phyloP scores from a whole-genome alignment of 2,329 filamentous ascomycete genomes.

The Ophiostoma sp. region DNA sequence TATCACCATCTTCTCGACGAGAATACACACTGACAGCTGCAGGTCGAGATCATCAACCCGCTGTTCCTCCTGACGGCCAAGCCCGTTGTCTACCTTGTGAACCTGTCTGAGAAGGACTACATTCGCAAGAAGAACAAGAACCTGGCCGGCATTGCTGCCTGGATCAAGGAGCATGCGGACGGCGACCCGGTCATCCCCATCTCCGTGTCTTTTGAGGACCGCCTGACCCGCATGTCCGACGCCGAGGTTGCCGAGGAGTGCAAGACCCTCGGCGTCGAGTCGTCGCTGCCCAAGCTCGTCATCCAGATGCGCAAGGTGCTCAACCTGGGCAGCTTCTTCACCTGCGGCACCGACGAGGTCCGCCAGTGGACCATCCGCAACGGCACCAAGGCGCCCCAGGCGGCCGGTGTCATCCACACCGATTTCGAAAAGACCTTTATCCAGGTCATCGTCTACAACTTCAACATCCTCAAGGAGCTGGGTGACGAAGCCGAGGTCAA shows the following conservation, averaged over 20 bases:
- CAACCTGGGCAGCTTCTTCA: slow-evolving; percentile 94
- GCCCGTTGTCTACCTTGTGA: slow-evolving; percentile 94
- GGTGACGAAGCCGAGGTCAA: slow-evolving; percentile 82
- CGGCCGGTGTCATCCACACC: slow-evolving; percentile 94
- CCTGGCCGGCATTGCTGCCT: slow-evolving; percentile 84
- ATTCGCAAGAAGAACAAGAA: slow-evolving; percentile 99
- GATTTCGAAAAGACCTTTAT: slow-evolving; percentile 99
- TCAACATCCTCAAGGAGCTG: slow-evolving; percentile 68
- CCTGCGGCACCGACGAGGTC: slow-evolving; percentile 89
- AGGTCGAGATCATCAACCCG: slow-evolving; percentile 98
- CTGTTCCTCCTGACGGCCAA: slow-evolving; percentile 93
- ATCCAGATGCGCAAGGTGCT: slow-evolving; percentile 87
- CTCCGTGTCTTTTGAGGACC: slow-evolving; percentile 89
- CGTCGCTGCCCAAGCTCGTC: slow-evolving; percentile 85
- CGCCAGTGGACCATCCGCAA: slow-evolving; percentile 97
- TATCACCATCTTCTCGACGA: not conserved
- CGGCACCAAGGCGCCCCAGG: slow-evolving; percentile 94
- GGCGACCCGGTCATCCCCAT: slow-evolving; percentile 91
- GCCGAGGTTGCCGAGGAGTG: slow-evolving; percentile 81
- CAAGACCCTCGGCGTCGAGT: slow-evolving; percentile 82
- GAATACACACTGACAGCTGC: slow-evolving; percentile 14
- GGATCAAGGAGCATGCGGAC: slow-evolving; percentile 84
- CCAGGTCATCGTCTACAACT: slow-evolving; percentile 93
- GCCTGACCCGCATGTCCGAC: slow-evolving; percentile 71
- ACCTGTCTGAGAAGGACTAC: slow-evolving; percentile 94